Evolutionary conservation across 1,284 basidiomycete species (phyloP), one percentile per base, ranked within the genome.

Genomic region (Pterulicium gracile): DNA sequence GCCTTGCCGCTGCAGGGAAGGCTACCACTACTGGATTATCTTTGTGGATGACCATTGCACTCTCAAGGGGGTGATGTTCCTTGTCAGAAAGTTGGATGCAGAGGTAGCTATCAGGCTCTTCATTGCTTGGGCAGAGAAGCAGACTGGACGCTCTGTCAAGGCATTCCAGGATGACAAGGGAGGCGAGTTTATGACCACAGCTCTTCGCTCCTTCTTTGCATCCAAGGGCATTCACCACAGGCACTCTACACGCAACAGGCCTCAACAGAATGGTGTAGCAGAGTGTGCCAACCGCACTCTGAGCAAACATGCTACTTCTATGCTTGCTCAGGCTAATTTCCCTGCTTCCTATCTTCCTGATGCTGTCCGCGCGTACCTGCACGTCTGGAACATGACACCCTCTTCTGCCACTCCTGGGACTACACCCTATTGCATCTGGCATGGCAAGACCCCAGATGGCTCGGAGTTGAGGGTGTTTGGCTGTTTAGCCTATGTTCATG

Each of bases 231-330:
- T 66, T 43, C 36, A 42, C 3, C 44, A 52, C n/a, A 44, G 61
- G 45, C 56, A 54, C 42, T 62, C 64, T 14, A 54, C 52, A 7
- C 50, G 53, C 0, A 43, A 58, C 18, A 47, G 51, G 1, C 61
- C 61, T 24, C 52, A 61, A 44, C 61, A 65, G 47, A 66, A 68
- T 51, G 61, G 65, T 3, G 55, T 64, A 20, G 63, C 62, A 5
- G 62, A 69, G 44, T 51, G 58, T 12, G 45, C 54, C 3, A 62
- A 65, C 42, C 49, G 58, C 1, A 57, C 56, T 2, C 49, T 62
- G 32, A 20, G 36, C 15, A 56, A 59, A 15, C 48, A 41, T 7
- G 49, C 53, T 13, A 54, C 49, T 17, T 32, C 58, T 2, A 55
- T 62, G 51, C 51, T 58, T 7, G 17, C 43, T 12, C 53, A 62